These are phyloP conservation scores for Sporothrix pallida DNA, from an alignment of 2,329 filamentous ascomycete species.

Conservation along the genomic window DNA sequence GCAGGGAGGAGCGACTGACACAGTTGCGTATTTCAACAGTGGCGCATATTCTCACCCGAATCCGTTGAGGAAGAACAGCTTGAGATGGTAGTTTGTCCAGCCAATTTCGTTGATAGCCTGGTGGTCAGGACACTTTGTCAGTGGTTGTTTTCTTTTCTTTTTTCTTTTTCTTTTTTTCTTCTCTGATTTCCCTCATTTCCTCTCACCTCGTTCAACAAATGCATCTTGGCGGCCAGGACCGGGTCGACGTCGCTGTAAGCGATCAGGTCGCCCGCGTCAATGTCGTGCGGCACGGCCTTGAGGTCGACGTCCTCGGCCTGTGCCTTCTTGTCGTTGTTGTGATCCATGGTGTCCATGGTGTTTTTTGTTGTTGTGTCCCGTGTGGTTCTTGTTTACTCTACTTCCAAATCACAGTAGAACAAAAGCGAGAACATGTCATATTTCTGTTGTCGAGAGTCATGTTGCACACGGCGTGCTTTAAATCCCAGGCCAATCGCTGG, in stretches of 20 bases:
- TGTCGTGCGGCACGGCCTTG: conserved; percentile 13
- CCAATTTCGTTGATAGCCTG: conserved; percentile 27
- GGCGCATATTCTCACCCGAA: conserved; percentile 1
- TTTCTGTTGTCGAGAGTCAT: not conserved
- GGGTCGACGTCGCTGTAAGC: conserved; percentile 25
- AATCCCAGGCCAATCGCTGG: not conserved
- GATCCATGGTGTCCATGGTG: conserved; percentile 15
- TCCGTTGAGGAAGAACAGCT: conserved; percentile 21
- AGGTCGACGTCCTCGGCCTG: conserved; percentile 14
- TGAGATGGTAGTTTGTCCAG: conserved; percentile 25
- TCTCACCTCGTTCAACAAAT: conserved; percentile 26
- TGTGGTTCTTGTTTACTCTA: not conserved
- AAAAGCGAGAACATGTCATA: not conserved
- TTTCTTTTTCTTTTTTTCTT: not conserved
- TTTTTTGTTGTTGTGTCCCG: not conserved
- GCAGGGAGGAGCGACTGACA: not conserved
- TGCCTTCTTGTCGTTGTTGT: conserved; percentile 15
- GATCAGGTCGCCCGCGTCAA: conserved; percentile 18
- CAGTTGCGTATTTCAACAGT: not conserved
- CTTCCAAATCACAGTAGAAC: not conserved
- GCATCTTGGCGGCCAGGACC: conserved; percentile 23
- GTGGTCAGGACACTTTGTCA: not conserved
- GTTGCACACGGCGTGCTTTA: conserved; percentile 2
- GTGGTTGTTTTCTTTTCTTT: not conserved
- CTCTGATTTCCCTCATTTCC: not conserved